These are phyloP conservation scores for Termitomyces sp. DNA, from an alignment of 768 basidiomycete species.

Conservation along the genomic window DNA sequence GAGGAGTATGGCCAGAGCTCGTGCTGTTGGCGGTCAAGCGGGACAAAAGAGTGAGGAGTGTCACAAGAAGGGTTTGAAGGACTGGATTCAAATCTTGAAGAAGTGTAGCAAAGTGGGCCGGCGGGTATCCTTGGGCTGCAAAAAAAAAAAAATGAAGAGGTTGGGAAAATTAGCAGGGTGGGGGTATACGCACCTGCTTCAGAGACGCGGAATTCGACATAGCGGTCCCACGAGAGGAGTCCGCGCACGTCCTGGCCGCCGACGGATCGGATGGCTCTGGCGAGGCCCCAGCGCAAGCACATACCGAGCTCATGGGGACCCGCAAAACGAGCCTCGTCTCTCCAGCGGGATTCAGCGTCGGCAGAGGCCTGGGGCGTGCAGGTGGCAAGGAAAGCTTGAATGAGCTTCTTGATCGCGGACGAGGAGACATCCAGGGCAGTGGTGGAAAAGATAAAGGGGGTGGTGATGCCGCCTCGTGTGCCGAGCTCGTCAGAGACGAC, in stretches of 20 bases:
- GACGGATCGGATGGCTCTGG: slow-evolving; percentile 67
- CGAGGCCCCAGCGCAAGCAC: slow-evolving; percentile 90
- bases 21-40: slow-evolving; percentile 82
- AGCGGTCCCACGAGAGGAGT: slow-evolving; percentile 80
- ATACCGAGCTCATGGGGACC: slow-evolving; percentile 87
- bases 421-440: slow-evolving; percentile 83
- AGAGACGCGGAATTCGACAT: slow-evolving; percentile 74
- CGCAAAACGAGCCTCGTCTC: slow-evolving; percentile 81
- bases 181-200: slow-evolving; percentile 64
- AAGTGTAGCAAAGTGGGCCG: slow-evolving; percentile 70
- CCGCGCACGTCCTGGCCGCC: slow-evolving; percentile 77
- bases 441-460: slow-evolving; percentile 88
- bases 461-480: slow-evolving; percentile 74
- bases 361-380: slow-evolving; percentile 35
- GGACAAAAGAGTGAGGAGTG: slow-evolving; percentile 76
- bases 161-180: slow-evolving; percentile 8
- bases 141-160: too few relatives aligned
- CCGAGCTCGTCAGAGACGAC: slow-evolving; percentile 68
- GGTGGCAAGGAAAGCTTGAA: slow-evolving; percentile 75
- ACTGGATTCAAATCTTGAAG: slow-evolving; percentile 49
- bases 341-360: slow-evolving; percentile 56
- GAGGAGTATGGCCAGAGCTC: slow-evolving; percentile 86
- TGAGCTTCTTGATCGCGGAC: slow-evolving; percentile 69
- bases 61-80: slow-evolving; percentile 57
- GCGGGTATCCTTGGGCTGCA: slow-evolving; percentile 61